Evolutionary conservation across 2,329 filamentous ascomycete species (phyloP).

Genomic region (Gaeumannomyces sp.): DNA sequence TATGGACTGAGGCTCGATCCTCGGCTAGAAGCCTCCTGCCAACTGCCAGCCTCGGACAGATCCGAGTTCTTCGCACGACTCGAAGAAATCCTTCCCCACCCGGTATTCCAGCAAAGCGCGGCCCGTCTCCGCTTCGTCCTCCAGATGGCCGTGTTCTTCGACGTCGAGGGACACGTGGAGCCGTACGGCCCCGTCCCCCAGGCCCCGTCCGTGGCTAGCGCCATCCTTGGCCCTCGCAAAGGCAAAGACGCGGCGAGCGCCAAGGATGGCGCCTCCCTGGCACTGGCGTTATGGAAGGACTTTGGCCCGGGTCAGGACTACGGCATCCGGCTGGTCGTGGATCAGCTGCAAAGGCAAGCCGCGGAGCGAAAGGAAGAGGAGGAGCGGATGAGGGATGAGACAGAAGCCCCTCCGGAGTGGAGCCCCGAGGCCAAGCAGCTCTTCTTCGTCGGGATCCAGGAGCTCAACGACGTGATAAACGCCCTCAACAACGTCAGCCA

Average conservation of each 20-base stretch:
- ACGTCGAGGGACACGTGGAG: not conserved
- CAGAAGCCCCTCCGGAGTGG: not conserved
- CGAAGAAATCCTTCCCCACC: not conserved
- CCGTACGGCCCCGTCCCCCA: slow-evolving; percentile 6
- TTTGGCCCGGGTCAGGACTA: not conserved
- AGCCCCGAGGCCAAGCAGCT: not conserved
- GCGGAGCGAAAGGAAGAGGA: not conserved
- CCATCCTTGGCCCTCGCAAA: not conserved
- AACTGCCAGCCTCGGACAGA: too few relatives aligned
- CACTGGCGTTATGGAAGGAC: slow-evolving; percentile 5
- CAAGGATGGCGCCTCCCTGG: not conserved
- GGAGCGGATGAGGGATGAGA: not conserved
- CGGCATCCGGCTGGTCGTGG: not conserved
- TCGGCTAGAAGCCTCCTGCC: not conserved
- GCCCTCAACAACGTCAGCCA: not conserved
- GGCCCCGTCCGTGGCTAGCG: not conserved
- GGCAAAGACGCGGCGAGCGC: not conserved
- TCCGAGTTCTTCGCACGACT: not conserved
- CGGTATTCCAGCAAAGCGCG: not conserved
- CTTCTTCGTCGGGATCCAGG: not conserved
- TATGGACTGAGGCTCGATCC: slow-evolving; percentile 3
- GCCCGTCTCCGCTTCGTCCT: not conserved
- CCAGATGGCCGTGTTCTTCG: not conserved
- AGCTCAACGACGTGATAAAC: not conserved
- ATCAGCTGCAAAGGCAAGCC: not conserved